Conservation (phyloP, 2,329 filamentous ascomycete genomes). For the Apiospora marii region DNA sequence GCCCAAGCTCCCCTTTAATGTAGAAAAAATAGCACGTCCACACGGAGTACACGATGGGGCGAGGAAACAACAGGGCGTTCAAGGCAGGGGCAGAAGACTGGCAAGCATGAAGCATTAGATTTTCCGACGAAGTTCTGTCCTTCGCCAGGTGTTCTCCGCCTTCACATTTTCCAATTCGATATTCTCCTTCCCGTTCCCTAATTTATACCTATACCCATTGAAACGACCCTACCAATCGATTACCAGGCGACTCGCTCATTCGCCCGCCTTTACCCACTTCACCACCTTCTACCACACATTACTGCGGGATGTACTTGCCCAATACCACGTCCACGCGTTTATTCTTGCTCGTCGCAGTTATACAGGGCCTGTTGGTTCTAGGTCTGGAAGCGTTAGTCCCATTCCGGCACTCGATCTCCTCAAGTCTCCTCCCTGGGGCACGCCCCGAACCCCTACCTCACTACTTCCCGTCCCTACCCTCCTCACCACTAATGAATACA, state of each 20-base stretch:
- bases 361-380: slow-evolving; percentile 1
- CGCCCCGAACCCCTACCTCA: not conserved
- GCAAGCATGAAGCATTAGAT: not conserved
- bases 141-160: not conserved
- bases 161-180: not conserved
- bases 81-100: not conserved
- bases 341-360: not conserved
- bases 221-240: not conserved
- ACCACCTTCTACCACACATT: not conserved
- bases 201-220: not conserved
- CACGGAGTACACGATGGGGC: too few species aligned
- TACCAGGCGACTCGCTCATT: not conserved
- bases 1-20: not conserved
- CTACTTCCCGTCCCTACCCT: not conserved
- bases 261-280: not conserved
- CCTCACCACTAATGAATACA: not conserved
- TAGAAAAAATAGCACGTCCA: too few species aligned
- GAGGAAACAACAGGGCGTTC: not conserved
- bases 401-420: not conserved
- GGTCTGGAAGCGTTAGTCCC: slow-evolving; percentile 16
- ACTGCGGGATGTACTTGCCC: slow-evolving; percentile 18
- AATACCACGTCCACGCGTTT: slow-evolving; percentile 13
- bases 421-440: not conserved
- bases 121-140: not conserved
- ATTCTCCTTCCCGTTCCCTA: not conserved